These are phyloP conservation scores for Trichoderma virens DNA, from an alignment of 495 filamentous ascomycete genomes.

Conservation along the genomic window DNA sequence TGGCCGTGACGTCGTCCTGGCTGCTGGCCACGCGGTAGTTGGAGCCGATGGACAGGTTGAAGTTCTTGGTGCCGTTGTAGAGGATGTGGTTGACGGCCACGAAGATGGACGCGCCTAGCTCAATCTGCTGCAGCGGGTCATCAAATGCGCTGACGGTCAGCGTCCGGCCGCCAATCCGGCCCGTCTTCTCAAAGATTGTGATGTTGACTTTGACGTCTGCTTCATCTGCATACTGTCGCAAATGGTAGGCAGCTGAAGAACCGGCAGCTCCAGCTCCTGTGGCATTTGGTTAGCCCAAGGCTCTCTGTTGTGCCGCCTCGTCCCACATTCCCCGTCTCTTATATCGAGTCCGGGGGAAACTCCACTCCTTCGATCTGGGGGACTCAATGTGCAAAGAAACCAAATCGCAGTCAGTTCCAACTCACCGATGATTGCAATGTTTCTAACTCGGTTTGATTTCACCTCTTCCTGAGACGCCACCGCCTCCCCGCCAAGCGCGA, in stretches of 20 bases:
- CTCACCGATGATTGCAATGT: constrained; percentile 12
- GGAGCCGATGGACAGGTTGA: constrained; percentile 49
- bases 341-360: not conserved
- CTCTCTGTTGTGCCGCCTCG: not conserved
- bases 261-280: constrained; percentile 87
- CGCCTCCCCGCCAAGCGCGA: not conserved
- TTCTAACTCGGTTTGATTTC: not conserved
- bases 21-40: constrained; percentile 23
- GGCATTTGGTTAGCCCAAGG: constrained; percentile 1
- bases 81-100: constrained; percentile 81
- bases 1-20: constrained; percentile 48
- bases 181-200: constrained; percentile 78
- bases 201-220: constrained; percentile 53
- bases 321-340: not conserved
- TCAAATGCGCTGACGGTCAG: constrained; percentile 80
- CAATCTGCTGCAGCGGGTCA: constrained; percentile 61
- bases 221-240: constrained; percentile 58
- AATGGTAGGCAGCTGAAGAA: constrained; percentile 75
- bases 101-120: constrained; percentile 90
- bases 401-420: not conserved
- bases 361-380: no score
- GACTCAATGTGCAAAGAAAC: not conserved
- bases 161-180: constrained; percentile 77
- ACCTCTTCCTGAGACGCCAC: not conserved
- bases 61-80: constrained; percentile 61